These are phyloP conservation scores for Beauveria medogensis DNA, from an alignment of 2,329 filamentous ascomycete species.

Conservation along the genomic window DNA sequence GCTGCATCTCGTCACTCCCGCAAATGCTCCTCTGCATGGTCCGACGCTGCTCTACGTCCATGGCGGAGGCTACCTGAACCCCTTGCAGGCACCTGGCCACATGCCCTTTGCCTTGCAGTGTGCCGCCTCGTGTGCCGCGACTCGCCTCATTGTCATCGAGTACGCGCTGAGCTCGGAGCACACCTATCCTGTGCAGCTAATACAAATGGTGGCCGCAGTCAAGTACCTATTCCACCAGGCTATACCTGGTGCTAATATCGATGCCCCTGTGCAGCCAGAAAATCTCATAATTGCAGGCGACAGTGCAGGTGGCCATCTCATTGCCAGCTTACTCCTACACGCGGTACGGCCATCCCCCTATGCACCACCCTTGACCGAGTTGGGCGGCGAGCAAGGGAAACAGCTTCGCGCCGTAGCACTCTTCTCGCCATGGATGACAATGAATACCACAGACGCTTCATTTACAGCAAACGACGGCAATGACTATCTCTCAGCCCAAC, in stretches of 20 bases:
- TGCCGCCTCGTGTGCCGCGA: background rate
- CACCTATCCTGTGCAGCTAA: background rate
- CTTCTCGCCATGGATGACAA: background rate
- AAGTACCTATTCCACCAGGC: background rate
- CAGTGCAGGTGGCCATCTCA: background rate
- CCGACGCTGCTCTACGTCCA: background rate
- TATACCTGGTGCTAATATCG: background rate
- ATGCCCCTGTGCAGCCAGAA: background rate
- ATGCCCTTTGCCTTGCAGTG: background rate
- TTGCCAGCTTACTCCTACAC: background rate
- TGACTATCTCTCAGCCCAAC: background rate
- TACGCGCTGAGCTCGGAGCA: background rate
- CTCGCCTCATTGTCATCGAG: background rate
- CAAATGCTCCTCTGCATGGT: background rate
- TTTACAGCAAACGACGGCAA: background rate
- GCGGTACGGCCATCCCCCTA: background rate
- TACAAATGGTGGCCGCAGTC: background rate
- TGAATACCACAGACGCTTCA: background rate
- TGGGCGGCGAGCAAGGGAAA: background rate
- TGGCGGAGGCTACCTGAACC: background rate
- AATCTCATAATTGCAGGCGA: background rate
- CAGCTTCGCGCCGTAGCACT: background rate
- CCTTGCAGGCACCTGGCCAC: background rate
- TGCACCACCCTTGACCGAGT: background rate
- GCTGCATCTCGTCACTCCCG: background rate